Evolutionary conservation across 1,284 basidiomycete species (phyloP), one percentile per base, ranked within the genome.

Genomic region (Irpex sp.): DNA sequence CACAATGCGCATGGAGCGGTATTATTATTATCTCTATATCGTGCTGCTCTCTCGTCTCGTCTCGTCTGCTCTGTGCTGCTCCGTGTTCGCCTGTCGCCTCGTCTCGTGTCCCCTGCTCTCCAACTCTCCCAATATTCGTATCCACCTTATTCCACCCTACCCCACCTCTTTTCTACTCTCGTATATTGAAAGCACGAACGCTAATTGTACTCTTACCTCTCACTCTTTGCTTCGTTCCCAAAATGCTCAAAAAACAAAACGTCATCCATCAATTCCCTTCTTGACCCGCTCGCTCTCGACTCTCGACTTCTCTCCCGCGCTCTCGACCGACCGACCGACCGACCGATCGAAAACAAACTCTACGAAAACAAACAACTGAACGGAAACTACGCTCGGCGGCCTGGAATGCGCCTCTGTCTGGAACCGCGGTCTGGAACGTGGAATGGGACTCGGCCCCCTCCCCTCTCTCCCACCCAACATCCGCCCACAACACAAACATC

Each of bases 191-290:
- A 36, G 13, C 11, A 26, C 21, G 54, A 55, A 55, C 54, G 54
- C 54, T 55, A 55, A 55, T 55, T 55, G 54, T 55, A 55, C 19
- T 55, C 54, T 36, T 55, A 26, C 31, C 54, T 55, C 9, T 55
- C 34, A 9, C 54, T 55, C 19, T 26, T 9, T 26, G 9, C 11
- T 31, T 55, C 26, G 6, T n/a, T 31, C 54, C n/a, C 13, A 51
- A 51, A 51, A 51, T 44, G 38, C 38, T 51, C 48, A 51, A 51
- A 51, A 15, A 51, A n/a, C 15, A 21, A 51, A 51, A 51, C 17
- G 21, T 26, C 21, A 26, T 26, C 21, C 21, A 26, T 26, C 21
- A 26, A 26, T 26, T 26, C 21, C 21, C 21, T 26, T 26, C 21
- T 26, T 26, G 21, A 26, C 21, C 21, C 21, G 21, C 48, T 8